A percentile compares a stretch with the other conserved stretches of the same genome.
Evolutionary conservation across 1,284 basidiomycete species (phyloP).

Genomic region (Peniophora sp.): DNA sequence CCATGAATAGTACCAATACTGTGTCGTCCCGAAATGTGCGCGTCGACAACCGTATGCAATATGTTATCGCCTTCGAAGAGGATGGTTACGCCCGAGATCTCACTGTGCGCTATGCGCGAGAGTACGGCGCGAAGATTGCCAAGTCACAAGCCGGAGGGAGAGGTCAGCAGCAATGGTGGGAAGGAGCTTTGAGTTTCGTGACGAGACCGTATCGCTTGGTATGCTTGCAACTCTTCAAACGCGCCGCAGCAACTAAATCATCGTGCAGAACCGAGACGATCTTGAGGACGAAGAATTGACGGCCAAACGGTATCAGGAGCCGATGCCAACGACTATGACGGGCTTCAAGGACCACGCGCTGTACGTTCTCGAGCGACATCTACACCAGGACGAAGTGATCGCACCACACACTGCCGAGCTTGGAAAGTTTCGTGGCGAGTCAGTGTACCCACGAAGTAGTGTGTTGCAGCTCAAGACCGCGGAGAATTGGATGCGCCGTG

Average conservation of each 20-base stretch:
- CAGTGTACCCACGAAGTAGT: constrained; percentile 84
- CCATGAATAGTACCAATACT: constrained; percentile 25
- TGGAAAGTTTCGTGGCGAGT: constrained; percentile 88
- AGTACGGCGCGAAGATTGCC: constrained; percentile 77
- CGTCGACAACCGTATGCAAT: constrained; percentile 82
- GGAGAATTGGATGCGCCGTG: constrained; percentile 93
- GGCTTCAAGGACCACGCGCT: constrained; percentile 97
- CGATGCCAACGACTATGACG: constrained; percentile 87
- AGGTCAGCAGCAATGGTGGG: constrained; percentile 83
- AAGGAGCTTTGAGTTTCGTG: constrained; percentile 52
- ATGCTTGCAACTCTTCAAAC: constrained; percentile 18
- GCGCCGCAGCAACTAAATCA: background rate
- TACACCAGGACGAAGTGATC: constrained; percentile 85
- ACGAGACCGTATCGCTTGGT: constrained; percentile 77
- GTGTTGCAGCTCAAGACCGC: constrained; percentile 83
- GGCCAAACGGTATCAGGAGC: constrained; percentile 72
- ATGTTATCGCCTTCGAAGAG: constrained; percentile 93
- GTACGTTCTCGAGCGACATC: constrained; percentile 86
- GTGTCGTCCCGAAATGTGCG: constrained; percentile 15
- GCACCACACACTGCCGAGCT: constrained; percentile 72
- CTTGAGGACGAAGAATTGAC: constrained; percentile 92
- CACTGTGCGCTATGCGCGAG: constrained; percentile 72
- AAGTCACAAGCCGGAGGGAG: constrained; percentile 74
- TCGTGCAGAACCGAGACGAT: constrained; percentile 79
- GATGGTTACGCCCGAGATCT: constrained; percentile 74